Evolutionary conservation across 352 stramenopile species (phyloP), one percentile per base, ranked within the genome.

Genomic region (Phytophthora tubulina): DNA sequence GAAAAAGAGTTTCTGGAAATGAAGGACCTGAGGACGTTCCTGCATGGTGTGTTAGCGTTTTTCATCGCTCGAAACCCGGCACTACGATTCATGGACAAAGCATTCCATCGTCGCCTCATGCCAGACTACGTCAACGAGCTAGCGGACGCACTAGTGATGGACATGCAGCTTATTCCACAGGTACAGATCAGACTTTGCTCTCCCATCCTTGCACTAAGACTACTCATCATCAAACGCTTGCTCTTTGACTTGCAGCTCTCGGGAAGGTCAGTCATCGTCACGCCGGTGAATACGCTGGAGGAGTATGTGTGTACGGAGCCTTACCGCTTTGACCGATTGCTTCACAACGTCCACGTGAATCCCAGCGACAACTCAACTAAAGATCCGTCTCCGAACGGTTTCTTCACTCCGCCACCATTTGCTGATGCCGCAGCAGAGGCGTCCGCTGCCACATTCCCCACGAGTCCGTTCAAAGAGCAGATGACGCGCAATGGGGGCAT

Each of bases 61-160:
- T 80, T 77, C 14, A 80, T 92, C 61, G 80, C 82, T 30, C 75
- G 73, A 13, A 92, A 81, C 58, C 70, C 70, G 11, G 41, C 70
- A 32, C 76, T 92, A 13, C 79, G 72, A 32, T 86, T 91, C 61
- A 73, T 91, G 78, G 81, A 85, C 66, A 92, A 91, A 62, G 78
- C 80, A 1, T 79, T 83, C 42, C 85, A 92, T 63, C 77, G 80
- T 9, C 70, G 85, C 15, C 62, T 85, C 30, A 79, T 91, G 30
- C 75, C 82, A 2, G 65, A 79, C 36, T 90, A 91, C 50, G 67
- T 86, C 10, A 68, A 72, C 11, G 75, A 89, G 38, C 63, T 92
- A n/a, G 80, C 76, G 31, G 60, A 64, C 10, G 50, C 77, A 17
- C 61, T 90, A 36, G 49, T 86, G 36, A 45, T 81, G n/a, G 75